phyloP scores from a whole-genome alignment of 2,329 filamentous ascomycete genomes.

The Ophiocordyceps australis region DNA sequence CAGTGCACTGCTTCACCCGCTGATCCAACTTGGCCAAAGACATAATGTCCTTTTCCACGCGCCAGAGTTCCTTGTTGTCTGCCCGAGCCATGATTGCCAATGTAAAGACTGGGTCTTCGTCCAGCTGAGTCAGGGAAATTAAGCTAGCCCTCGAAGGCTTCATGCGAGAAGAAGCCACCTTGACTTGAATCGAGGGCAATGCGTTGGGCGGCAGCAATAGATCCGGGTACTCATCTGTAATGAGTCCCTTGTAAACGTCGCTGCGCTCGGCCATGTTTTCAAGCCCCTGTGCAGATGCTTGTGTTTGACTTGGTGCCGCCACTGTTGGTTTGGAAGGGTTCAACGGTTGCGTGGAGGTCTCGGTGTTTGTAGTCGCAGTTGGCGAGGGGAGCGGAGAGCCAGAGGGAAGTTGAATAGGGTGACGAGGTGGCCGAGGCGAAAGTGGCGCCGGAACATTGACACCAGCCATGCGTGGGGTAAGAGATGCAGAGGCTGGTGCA shows the following conservation, averaged over 20 bases:
- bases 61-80: slow-evolving; percentile 68
- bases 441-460: slow-evolving; percentile 29
- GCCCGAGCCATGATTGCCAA: slow-evolving; percentile 68
- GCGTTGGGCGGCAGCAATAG: slow-evolving; percentile 78
- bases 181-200: slow-evolving; percentile 67
- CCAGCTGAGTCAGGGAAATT: slow-evolving; percentile 58
- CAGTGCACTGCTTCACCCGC: slow-evolving; percentile 54
- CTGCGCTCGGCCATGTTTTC: slow-evolving; percentile 23
- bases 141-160: slow-evolving; percentile 79
- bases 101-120: slow-evolving; percentile 90
- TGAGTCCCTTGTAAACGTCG: slow-evolving; percentile 55
- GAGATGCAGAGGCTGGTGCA: slow-evolving; percentile 29
- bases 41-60: slow-evolving; percentile 77
- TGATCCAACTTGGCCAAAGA: slow-evolving; percentile 72
- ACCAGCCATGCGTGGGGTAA: slow-evolving; percentile 38
- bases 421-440: slow-evolving; percentile 55
- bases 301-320: slow-evolving; percentile 16
- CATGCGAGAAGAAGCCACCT: slow-evolving; percentile 85
- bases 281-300: slow-evolving; percentile 7
- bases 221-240: slow-evolving; percentile 74
- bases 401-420: slow-evolving; percentile 54
- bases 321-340: slow-evolving; percentile 2
- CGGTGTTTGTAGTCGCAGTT: slow-evolving; percentile 3
- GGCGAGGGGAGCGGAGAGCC: slow-evolving; percentile 48
- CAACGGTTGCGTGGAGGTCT: slow-evolving; percentile 1